Conservation (phyloP, 495 filamentous ascomycete species). For the Astrocystis sublimbata region DNA sequence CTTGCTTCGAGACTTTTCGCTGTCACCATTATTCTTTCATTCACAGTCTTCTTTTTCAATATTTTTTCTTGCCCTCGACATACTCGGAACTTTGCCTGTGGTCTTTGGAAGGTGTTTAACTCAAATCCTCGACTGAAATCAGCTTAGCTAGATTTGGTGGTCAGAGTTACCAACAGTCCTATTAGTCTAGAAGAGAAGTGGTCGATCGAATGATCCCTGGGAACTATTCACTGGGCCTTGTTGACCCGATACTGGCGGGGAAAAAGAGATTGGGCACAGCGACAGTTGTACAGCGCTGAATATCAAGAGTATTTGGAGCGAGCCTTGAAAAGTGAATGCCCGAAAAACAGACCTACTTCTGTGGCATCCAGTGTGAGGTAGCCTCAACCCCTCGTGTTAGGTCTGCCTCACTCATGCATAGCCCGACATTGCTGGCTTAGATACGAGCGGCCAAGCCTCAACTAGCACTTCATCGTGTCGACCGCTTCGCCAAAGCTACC, state of each 20-base stretch:
- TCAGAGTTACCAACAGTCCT: neutral
- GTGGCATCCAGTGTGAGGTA: constrained; percentile 26
- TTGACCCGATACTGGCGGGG: constrained; percentile 19
- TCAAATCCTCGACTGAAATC: neutral
- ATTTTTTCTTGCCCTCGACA: constrained; percentile 11
- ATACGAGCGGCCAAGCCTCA: constrained; percentile 5
- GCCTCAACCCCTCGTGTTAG: constrained; percentile 20
- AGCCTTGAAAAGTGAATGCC: constrained; percentile 7
- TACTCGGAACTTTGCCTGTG: constrained; percentile 15
- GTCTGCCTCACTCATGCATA: constrained; percentile 17
- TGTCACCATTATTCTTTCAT: constrained; percentile 27
- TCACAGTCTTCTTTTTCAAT: constrained; percentile 20
- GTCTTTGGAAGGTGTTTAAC: constrained; percentile 18
- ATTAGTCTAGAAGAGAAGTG: constrained; percentile 2
- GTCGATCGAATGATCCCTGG: neutral
- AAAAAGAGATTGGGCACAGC: constrained; percentile 23
- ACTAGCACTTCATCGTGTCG: constrained; percentile 2
- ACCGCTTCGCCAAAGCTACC: neutral
- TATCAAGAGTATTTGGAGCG: constrained; percentile 18
- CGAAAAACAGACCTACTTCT: constrained; percentile 22
- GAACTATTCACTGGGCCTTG: neutral
- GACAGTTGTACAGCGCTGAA: constrained; percentile 31
- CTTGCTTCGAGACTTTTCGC: constrained; percentile 15
- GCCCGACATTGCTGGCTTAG: constrained; percentile 15
- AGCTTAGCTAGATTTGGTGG: neutral